Evolutionary conservation across 108 stramenopile genomes (phyloP).

Genomic region (Asterionellopsis glacialis): DNA sequence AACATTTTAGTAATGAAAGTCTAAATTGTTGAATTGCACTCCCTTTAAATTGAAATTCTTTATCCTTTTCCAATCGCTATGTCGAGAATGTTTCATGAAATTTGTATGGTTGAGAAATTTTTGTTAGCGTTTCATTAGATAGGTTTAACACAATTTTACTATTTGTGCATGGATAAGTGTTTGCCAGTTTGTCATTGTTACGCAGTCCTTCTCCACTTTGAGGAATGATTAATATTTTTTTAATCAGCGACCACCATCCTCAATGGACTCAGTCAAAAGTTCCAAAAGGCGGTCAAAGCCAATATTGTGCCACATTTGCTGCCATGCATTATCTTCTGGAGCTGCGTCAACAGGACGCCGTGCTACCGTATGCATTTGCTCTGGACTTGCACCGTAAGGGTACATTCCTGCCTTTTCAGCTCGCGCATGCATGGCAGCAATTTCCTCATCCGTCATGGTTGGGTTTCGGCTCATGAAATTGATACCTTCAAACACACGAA

Average conservation of each 20-base stretch:
- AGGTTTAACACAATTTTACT: too few species aligned
- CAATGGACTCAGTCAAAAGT: slow-evolving; percentile 79
- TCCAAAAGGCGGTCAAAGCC: slow-evolving; percentile 85
- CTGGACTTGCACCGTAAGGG: slow-evolving; percentile 81
- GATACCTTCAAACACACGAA: slow-evolving; percentile 94
- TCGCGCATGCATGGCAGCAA: slow-evolving; percentile 75
- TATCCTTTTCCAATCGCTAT: too few species aligned
- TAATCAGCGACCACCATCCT: slow-evolving; percentile 76
- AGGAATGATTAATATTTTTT: neutral
- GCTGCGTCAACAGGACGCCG: slow-evolving; percentile 57
- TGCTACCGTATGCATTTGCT: slow-evolving; percentile 92
- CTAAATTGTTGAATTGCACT: too few species aligned
- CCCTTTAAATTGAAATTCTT: too few species aligned
- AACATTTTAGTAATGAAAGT: too few species aligned
- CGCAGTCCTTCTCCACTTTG: too few species aligned
- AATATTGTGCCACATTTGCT: slow-evolving; percentile 80
- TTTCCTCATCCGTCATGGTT: slow-evolving; percentile 66
- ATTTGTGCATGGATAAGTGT: too few species aligned
- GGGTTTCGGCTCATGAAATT: slow-evolving; percentile 88
- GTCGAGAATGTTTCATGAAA: too few species aligned
- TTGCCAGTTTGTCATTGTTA: too few species aligned
- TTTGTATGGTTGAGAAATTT: too few species aligned
- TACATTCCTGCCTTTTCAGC: slow-evolving; percentile 81
- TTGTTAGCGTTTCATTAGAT: too few species aligned
- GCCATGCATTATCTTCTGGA: slow-evolving; percentile 77